A percentile compares a stretch with the other conserved stretches of the same genome.
Conservation (phyloP, 768 basidiomycete genomes). For the Boletus huronensis region DNA sequence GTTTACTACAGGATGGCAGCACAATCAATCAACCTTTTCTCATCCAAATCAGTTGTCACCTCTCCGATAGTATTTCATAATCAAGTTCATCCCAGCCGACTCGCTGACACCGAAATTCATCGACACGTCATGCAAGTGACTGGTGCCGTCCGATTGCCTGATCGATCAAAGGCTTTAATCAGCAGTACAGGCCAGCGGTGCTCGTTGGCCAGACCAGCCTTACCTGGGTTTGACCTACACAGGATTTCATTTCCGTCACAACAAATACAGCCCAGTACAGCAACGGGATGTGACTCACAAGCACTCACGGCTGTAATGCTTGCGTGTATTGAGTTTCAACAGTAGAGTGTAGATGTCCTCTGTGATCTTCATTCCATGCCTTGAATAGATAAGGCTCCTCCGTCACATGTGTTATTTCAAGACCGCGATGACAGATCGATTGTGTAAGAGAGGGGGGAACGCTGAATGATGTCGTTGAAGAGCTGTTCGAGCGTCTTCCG, state of each 20-base stretch:
- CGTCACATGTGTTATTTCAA: neutral
- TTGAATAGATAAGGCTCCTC: neutral
- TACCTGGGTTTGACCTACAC: conserved; percentile 2
- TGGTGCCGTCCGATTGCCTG: neutral
- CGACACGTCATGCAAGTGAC: neutral
- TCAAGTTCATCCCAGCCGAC: neutral
- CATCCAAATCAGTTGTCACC: neutral
- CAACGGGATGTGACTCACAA: neutral
- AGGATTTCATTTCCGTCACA: conserved; percentile 9
- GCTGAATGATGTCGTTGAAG: neutral
- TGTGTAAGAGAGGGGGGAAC: neutral
- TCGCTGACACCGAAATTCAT: neutral
- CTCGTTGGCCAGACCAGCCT: neutral
- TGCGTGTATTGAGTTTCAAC: neutral
- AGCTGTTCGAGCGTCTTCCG: neutral
- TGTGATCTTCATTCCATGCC: conserved; percentile 6
- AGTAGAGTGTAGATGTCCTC: neutral
- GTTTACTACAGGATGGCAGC: neutral
- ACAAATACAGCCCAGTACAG: conserved; percentile 22
- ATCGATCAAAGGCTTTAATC: neutral
- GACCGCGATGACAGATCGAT: neutral
- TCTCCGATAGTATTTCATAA: neutral
- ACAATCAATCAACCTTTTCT: neutral
- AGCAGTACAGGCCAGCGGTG: neutral
- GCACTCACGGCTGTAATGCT: neutral